Evolutionary conservation across 352 stramenopile genomes (phyloP).

Genomic region (Thraustotheca clavata): DNA sequence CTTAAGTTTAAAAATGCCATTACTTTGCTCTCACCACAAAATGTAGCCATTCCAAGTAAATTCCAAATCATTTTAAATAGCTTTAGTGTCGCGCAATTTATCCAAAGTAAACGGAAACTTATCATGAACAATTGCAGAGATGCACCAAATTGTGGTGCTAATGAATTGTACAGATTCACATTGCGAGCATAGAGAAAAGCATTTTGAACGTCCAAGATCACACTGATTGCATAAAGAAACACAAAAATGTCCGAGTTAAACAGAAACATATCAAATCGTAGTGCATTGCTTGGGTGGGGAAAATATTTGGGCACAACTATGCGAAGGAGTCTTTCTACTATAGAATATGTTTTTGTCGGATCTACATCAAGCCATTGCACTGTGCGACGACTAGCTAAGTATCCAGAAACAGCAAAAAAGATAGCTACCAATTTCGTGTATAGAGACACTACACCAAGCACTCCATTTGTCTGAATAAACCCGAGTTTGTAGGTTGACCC

Average conservation of each 20-base stretch:
- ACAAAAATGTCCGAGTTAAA: conserved; percentile 17
- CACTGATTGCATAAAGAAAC: background rate
- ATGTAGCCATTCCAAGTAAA: background rate
- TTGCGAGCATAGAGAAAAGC: background rate
- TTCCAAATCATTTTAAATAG: background rate
- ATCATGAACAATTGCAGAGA: background rate
- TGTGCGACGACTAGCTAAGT: conserved; percentile 3
- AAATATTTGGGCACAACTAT: conserved; percentile 14
- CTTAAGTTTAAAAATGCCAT: conserved; percentile 12
- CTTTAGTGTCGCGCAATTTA: conserved; percentile 1
- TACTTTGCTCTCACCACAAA: background rate
- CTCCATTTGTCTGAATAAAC: background rate
- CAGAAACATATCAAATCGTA: background rate
- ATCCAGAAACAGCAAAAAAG: background rate
- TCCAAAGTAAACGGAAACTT: background rate
- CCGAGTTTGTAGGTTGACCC: conserved; percentile 11
- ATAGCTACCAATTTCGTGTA: background rate
- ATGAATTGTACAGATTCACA: background rate
- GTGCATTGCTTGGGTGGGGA: background rate
- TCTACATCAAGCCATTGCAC: conserved; percentile 14
- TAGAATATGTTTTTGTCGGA: background rate
- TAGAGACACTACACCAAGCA: background rate
- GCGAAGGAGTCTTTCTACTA: background rate
- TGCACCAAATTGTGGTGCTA: background rate
- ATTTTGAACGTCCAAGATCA: background rate